A percentile compares a stretch with the other conserved stretches of the same genome.
Conservation (phyloP, 768 basidiomycete species). For the Lactifluus rugatus region DNA sequence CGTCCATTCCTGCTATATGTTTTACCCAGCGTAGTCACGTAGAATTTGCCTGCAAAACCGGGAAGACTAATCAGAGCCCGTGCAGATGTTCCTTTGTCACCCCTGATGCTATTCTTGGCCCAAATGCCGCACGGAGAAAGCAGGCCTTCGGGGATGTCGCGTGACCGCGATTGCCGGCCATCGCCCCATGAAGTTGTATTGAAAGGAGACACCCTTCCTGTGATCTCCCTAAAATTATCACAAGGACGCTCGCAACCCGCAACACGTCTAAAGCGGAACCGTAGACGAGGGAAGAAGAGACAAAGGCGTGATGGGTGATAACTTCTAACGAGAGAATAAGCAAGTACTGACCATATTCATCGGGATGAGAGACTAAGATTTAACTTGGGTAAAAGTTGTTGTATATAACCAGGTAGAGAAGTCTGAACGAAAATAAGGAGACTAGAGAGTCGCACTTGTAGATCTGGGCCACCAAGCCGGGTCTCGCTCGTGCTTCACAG, state of each 20-base stretch:
- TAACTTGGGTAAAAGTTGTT: too few relatives aligned
- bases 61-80: conserved; percentile 7
- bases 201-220: conserved; percentile 1
- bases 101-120: conserved; percentile 4
- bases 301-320: too few relatives aligned
- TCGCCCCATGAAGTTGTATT: conserved; percentile 9
- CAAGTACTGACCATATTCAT: too few relatives aligned
- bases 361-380: too few relatives aligned
- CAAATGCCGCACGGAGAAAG: background rate
- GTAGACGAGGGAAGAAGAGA: conserved; percentile 5
- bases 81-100: background rate
- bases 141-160: background rate
- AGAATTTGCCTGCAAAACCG: conserved; percentile 1
- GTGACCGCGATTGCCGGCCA: background rate
- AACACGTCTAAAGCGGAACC: background rate
- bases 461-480: too few relatives aligned
- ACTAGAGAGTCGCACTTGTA: too few relatives aligned
- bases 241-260: background rate
- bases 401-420: too few relatives aligned
- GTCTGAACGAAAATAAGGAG: too few relatives aligned
- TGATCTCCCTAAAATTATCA: background rate
- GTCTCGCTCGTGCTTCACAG: too few relatives aligned
- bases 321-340: too few relatives aligned
- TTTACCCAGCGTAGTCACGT: background rate
- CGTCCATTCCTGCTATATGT: background rate